Evolutionary conservation across 306 rosid genomes (phyloP), one percentile per base, ranked within the genome.

Genomic region (Gillenia trifoliata): DNA sequence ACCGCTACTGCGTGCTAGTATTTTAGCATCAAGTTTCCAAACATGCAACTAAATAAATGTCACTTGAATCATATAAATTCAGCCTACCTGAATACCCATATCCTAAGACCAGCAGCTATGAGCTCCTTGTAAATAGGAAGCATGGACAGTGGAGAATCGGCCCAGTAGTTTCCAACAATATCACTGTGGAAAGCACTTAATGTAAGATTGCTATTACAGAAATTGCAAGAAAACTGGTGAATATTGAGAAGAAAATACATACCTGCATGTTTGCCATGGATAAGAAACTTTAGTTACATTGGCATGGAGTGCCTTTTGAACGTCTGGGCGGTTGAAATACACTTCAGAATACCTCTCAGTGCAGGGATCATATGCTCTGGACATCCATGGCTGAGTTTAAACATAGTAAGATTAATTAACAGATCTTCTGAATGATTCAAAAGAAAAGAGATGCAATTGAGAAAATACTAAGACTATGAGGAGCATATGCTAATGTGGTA

Each of bases 261-360:
- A 91, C 99, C 97, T 86, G 97, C 99, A 95, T 19, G 99, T 82
- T 71, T 81, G 74, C 99, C 99, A 95, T 57, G 84, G 71, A 81
- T 95, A 95, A 72, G 93, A 65, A 82, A 95, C 64, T 59, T 78
- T 80, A 34, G 99, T 92, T 40, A 89, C 83, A 83, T 95, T 95
- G 81, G 98, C 98, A 87, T 90, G 98, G 70, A 95, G 74, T 66
- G 99, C 97, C 81, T 85, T 80, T 82, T 92, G 99, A 89, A 95
- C 98, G 45, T 88, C 93, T 12, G 98, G 99, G 70, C 23, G 93
- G 77, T 95, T 95, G 88, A 87, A 95, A 82, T 95, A 95, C 81
- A 60, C 75, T 47, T 81, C 81, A 4, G 99, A 89, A 71, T 89
- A 66, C 86, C 99, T 89, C 82, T 88, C 96, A 0, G 98, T 86